phyloP scores from a whole-genome alignment of 1,284 basidiomycete genomes.

The Cutaneotrichosporon cutaneum region DNA sequence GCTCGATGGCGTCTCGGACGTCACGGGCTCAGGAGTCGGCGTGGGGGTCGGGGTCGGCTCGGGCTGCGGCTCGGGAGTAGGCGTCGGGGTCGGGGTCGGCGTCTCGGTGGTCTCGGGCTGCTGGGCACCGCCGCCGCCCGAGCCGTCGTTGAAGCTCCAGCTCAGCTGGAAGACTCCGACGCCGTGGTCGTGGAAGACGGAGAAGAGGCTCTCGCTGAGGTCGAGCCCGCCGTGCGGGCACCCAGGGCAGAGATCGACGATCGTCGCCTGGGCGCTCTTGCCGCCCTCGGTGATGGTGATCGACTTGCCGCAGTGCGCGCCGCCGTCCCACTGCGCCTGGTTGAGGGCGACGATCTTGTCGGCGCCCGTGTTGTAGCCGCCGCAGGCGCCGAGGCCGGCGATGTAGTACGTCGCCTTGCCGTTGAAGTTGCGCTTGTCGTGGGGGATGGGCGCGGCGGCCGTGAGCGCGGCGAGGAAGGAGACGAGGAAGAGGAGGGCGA shows the following conservation, averaged over 20 bases:
- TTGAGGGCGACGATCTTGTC: slow-evolving; percentile 53
- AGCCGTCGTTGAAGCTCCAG: slow-evolving; percentile 60
- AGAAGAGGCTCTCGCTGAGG: slow-evolving; percentile 72
- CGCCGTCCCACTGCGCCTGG: slow-evolving; percentile 55
- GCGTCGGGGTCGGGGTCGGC: background rate
- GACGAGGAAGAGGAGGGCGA: slow-evolving; percentile 5
- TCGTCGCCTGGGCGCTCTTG: slow-evolving; percentile 62
- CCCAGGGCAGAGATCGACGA: slow-evolving; percentile 62
- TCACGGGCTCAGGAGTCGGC: slow-evolving; percentile 15
- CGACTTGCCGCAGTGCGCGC: slow-evolving; percentile 60
- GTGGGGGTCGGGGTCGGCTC: background rate
- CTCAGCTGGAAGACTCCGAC: slow-evolving; percentile 61
- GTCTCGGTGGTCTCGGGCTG: background rate
- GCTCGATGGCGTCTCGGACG: slow-evolving; percentile 32
- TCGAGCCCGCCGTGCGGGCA: slow-evolving; percentile 66
- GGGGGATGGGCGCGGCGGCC: slow-evolving; percentile 5
- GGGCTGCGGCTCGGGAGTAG: slow-evolving; percentile 12
- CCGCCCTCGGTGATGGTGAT: slow-evolving; percentile 66
- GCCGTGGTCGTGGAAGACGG: slow-evolving; percentile 43
- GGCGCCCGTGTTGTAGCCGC: slow-evolving; percentile 14
- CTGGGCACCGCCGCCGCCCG: slow-evolving; percentile 15
- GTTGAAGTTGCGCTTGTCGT: slow-evolving; percentile 22
- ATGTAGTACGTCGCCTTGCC: slow-evolving; percentile 31
- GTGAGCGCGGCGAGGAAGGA: slow-evolving; percentile 9
- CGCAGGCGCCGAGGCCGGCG: slow-evolving; percentile 32